Evolutionary conservation across 768 basidiomycete genomes (phyloP), one percentile per base, ranked within the genome.

Genomic region (Leccinum incarnatum): DNA sequence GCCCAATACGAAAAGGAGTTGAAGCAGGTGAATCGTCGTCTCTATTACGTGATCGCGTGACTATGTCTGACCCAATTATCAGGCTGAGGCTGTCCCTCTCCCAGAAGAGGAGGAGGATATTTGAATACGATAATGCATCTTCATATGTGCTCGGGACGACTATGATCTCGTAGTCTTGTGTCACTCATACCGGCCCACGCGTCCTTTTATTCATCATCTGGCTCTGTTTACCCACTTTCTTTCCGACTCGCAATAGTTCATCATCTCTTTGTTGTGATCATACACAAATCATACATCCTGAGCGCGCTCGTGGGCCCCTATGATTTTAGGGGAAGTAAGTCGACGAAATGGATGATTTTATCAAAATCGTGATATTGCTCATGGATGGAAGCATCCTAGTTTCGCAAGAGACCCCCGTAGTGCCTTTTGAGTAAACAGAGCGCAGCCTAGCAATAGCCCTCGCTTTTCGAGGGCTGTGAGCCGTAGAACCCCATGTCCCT

Each of bases 61-160:
- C 19, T 29, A 12, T 63, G n/a, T 12, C 56, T 59, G 42, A 70
- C 60, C 53, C 46, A 58, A 56, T 59, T 52, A 9, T 14, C 55
- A 93, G 88, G 96, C 96, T 59, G 94, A 91, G 70, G 80, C 81
- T 62, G 89, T 95, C 62, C 97, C 97, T 69, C 91, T 99, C 62
- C 97, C 97, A 54, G 97, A 98, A 76, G 97, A 99, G 76, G 97
- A 95, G 53, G 94, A 96, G 57, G 90, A 93, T 65, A 81, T 91
- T 69, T 89, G 82, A 78, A 57, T 42, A 62, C 57, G 32, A 62
- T 54, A 30, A 57, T 21, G 53, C 66, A 64, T 59, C 49, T 57
- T 57, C 55, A 45, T 60, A 63, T 54, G 61, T 62, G 65, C 57
- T 64, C 48, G 42, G 60, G 60, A 66, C 62, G 66, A 60, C 56